Evolutionary conservation across 164 flowering plant genomes (phyloP), one percentile per base, ranked within the genome.

Genomic region (Berberis thunbergii): DNA sequence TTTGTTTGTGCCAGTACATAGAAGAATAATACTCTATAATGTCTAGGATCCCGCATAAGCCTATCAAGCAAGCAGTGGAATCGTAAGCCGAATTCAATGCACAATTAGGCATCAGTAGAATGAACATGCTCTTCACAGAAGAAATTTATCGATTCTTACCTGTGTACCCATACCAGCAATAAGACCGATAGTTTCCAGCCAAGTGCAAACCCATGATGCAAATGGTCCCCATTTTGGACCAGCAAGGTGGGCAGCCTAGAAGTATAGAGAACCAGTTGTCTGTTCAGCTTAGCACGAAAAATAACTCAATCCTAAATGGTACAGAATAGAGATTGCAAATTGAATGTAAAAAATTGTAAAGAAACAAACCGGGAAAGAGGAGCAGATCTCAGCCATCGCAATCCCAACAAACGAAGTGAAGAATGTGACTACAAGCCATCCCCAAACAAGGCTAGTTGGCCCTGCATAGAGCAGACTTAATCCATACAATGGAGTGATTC

Each of bases 201-300:
- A 83, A 63, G 87, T 85, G 54, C 87, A 85, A 65, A 87, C 81
- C 85, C 89, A 85, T 42, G 87, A 85, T 11, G 89, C 84, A 53
- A 85, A 80, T 1, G 89, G 89, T 44, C 89, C 87, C 85, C 87
- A 83, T 70, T 65, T 77, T 0, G 85, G 92, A 13, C 89, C 86
- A 48, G 92, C 82, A 50, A 86, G 75, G 71, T 84, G 87, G 6
- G 89, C 89, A 63, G 93, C 87, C 87, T 86, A 84, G 75, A 81
- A 83, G 70, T 84, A 84, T 10, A 86, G 80, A 44, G 87, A 85
- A 43, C 87, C 89, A 5, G 87, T 85, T 1, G 85, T 81, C 87
- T 85, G 85, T 74, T 60, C 9, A 43, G 38, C 54, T 49, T 7
- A 54, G 45, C 61, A 46, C 62, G 7, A 64, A 57, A 62, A n/a